These are phyloP conservation scores for Bipolaris sorokiniana DNA, from an alignment of 2,329 filamentous ascomycete genomes.

Conservation along the genomic window DNA sequence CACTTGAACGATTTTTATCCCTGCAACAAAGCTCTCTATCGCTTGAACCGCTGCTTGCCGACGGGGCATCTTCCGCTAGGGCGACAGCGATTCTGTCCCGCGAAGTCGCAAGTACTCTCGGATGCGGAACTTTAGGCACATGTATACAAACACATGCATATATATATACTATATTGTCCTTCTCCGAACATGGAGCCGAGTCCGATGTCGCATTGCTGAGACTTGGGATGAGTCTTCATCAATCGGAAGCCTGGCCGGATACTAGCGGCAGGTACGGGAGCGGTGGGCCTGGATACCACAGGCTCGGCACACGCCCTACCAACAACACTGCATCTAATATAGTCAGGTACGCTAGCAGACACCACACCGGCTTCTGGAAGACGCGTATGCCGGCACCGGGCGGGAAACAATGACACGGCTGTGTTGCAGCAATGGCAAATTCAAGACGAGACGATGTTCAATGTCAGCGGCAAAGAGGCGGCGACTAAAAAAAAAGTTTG, in stretches of 20 bases:
- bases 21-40: conserved; percentile 20
- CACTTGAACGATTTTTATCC: conserved; percentile 27
- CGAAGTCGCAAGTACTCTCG: neutral
- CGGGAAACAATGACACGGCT: neutral
- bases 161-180: no score
- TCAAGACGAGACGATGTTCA: neutral
- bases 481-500: neutral
- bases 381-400: conserved; percentile 11
- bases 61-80: neutral
- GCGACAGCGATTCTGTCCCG: neutral
- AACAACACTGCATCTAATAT: conserved; percentile 1
- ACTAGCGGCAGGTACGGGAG: conserved; percentile 25
- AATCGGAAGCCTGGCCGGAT: conserved; percentile 31
- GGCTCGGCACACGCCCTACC: conserved; percentile 32
- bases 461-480: neutral
- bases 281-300: conserved; percentile 23
- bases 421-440: neutral
- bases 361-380: conserved; percentile 16
- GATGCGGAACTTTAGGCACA: conserved; percentile 10
- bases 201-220: conserved; percentile 8
- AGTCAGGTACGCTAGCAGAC: conserved; percentile 16
- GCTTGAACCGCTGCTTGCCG: conserved; percentile 33
- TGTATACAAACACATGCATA: neutral
- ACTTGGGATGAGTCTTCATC: conserved; percentile 3
- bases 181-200: neutral